These are phyloP conservation scores for Coriolopsis trogii DNA, from an alignment of 1,284 basidiomycete species.

Conservation along the genomic window DNA sequence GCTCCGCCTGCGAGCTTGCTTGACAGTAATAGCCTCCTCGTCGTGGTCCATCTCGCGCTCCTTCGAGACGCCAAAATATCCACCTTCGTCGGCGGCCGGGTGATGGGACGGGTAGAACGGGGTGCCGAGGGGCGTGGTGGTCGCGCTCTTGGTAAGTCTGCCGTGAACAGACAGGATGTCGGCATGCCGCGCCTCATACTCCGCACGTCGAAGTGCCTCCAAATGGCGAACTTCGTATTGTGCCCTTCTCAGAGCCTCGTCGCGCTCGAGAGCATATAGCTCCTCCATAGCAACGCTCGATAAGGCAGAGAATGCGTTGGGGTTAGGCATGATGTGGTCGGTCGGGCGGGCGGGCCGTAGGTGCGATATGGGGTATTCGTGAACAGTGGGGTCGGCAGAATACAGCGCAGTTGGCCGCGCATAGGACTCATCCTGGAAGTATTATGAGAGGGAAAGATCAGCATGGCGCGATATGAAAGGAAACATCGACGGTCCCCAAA, in stretches of 20 bases:
- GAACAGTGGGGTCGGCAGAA: constrained; percentile 48
- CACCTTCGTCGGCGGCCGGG: constrained; percentile 37
- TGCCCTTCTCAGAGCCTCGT: constrained; percentile 81
- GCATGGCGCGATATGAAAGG: constrained; percentile 8
- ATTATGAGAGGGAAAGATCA: constrained; percentile 8
- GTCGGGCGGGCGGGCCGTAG: constrained; percentile 25
- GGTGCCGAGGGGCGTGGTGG: constrained; percentile 66
- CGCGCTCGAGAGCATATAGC: constrained; percentile 82
- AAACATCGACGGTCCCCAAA: no score
- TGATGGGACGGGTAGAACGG: constrained; percentile 41
- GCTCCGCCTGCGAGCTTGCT: constrained; percentile 44
- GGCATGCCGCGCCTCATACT: constrained; percentile 66
- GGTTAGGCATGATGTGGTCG: constrained; percentile 34
- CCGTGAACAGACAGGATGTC: constrained; percentile 53
- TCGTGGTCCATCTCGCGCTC: constrained; percentile 37
- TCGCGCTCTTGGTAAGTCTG: constrained; percentile 62
- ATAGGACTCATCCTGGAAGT: constrained; percentile 60
- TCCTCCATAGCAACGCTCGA: constrained; percentile 86
- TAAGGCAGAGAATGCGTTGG: constrained; percentile 72
- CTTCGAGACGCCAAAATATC: constrained; percentile 46
- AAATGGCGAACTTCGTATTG: constrained; percentile 84
- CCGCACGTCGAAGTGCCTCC: constrained; percentile 80
- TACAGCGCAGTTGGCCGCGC: constrained; percentile 65
- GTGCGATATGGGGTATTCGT: constrained; percentile 32
- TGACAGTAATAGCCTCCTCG: constrained; percentile 36